These are phyloP conservation scores for Phytophthora pluvialis DNA, from an alignment of 352 stramenopile species.

Conservation along the genomic window DNA sequence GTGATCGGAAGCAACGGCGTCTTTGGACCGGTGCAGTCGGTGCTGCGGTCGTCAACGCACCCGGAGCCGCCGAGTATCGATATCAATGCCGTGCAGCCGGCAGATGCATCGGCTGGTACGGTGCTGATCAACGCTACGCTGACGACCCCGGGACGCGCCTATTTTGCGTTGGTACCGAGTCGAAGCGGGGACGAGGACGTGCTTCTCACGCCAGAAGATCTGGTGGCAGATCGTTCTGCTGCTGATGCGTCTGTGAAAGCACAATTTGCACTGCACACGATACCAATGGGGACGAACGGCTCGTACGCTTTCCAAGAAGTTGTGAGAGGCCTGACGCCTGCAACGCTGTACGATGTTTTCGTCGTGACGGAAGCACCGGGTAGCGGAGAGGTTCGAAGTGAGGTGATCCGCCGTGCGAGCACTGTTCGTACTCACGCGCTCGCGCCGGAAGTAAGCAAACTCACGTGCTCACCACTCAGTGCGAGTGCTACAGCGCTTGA, in stretches of 20 bases:
- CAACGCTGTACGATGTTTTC: conserved; percentile 69
- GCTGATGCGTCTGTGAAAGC: conserved; percentile 3
- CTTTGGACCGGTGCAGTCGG: conserved; percentile 72
- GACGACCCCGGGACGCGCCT: conserved; percentile 47
- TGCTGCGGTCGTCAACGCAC: conserved; percentile 64
- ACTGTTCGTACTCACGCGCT: conserved; percentile 62
- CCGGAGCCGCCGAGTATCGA: conserved; percentile 50
- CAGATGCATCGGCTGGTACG: conserved; percentile 46
- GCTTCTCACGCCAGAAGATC: conserved; percentile 26
- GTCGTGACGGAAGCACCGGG: conserved; percentile 63
- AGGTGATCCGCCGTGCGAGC: conserved; percentile 30
- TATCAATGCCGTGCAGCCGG: conserved; percentile 17
- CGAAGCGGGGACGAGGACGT: neutral
- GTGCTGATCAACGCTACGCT: conserved; percentile 45
- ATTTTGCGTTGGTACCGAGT: conserved; percentile 59
- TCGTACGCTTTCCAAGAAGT: conserved; percentile 35
- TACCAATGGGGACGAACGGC: conserved; percentile 27
- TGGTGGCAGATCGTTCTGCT: conserved; percentile 38
- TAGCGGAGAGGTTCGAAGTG: conserved; percentile 54
- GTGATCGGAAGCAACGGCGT: conserved; percentile 82
- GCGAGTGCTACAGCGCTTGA: conserved; percentile 50
- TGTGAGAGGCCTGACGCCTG: conserved; percentile 39
- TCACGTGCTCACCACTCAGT: conserved; percentile 41
- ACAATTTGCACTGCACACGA: conserved; percentile 42
- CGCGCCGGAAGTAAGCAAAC: conserved; percentile 46